These are phyloP conservation scores for Euphorbia celastroides DNA, from an alignment of 441 rosid species.

Conservation along the genomic window DNA sequence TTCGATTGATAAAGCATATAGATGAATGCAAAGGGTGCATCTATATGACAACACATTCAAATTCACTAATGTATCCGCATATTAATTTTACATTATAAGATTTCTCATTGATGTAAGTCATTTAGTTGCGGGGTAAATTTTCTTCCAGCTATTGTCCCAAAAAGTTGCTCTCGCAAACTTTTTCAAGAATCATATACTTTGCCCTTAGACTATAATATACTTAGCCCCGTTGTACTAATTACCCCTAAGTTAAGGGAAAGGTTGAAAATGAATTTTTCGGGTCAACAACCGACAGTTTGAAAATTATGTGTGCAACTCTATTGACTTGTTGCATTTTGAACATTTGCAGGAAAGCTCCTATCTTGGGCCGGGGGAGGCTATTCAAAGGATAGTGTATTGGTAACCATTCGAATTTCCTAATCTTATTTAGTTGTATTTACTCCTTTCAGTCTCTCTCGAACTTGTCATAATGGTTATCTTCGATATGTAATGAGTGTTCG, in stretches of 20 bases:
- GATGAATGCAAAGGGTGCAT: too few species aligned
- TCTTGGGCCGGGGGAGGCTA: conserved; percentile 58
- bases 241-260: too few species aligned
- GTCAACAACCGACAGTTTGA: too few species aligned
- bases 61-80: neutral
- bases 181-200: too few species aligned
- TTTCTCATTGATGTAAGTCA: neutral
- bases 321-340: neutral
- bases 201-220: too few species aligned
- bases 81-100: conserved; percentile 2
- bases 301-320: too few species aligned
- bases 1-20: conserved; percentile 29
- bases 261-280: too few species aligned
- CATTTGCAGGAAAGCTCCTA: conserved; percentile 50
- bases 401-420: conserved; percentile 21
- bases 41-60: conserved; percentile 42
- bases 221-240: too few species aligned
- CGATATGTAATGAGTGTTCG: neutral
- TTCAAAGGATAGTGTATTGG: conserved; percentile 51
- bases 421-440: neutral
- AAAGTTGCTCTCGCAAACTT: too few species aligned
- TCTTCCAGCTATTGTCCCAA: too few species aligned
- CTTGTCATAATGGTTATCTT: neutral
- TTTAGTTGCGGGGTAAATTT: neutral
- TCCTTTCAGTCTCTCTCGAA: neutral